These are phyloP conservation scores for Microbotryum violaceum DNA, from an alignment of 1,284 basidiomycete genomes.

Conservation along the genomic window DNA sequence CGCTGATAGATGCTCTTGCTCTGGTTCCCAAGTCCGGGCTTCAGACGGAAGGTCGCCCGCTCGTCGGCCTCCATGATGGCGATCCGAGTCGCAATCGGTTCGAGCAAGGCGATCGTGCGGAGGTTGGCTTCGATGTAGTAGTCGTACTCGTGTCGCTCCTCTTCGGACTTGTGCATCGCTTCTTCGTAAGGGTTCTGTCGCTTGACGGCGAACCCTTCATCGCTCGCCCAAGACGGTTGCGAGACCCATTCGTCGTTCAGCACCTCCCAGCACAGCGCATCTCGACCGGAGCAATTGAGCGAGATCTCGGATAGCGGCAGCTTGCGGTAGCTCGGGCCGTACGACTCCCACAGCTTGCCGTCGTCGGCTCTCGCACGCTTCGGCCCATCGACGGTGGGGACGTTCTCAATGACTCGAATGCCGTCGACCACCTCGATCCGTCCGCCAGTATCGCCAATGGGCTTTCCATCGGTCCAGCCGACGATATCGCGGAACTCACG, in stretches of 20 bases:
- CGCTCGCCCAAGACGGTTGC: conserved; percentile 92
- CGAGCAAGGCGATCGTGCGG: conserved; percentile 84
- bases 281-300: conserved; percentile 86
- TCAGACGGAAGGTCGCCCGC: conserved; percentile 71
- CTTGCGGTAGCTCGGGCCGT: conserved; percentile 86
- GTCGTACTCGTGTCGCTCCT: conserved; percentile 97
- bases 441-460: conserved; percentile 21
- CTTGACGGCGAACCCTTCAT: conserved; percentile 90
- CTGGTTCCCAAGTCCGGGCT: conserved; percentile 79
- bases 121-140: conserved; percentile 89
- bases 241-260: conserved; percentile 96
- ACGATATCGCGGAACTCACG: conserved; percentile 78
- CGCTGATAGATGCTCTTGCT: conserved; percentile 86
- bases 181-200: conserved; percentile 98
- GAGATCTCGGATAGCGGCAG: conserved; percentile 82
- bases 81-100: conserved; percentile 79
- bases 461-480: conserved; percentile 47
- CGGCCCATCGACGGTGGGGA: conserved; percentile 37
- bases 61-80: conserved; percentile 86
- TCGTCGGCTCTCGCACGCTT: conserved; percentile 32
- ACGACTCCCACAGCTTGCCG: conserved; percentile 39
- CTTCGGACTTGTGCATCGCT: conserved; percentile 90
- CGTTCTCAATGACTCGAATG: conserved; percentile 40
- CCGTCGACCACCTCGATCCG: conserved; percentile 31
- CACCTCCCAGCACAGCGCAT: conserved; percentile 91